Percentiles rank a stretch among this genome's conserved stretches.
These are phyloP conservation scores for Fraxinus anomala DNA, from an alignment of 257 asterid genomes.

Conservation along the genomic window DNA sequence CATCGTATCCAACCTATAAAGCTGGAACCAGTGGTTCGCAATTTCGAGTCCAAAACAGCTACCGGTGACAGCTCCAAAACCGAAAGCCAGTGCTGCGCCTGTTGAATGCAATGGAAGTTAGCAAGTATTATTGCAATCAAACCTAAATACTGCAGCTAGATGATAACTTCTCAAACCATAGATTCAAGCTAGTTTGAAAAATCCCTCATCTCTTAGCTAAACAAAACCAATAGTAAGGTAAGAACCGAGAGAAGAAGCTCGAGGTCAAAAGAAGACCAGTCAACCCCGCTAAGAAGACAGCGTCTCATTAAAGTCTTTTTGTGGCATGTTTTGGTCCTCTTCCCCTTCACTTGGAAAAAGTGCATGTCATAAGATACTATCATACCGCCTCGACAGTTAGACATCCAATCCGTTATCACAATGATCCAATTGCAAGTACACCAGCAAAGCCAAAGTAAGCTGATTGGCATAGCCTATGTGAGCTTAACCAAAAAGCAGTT, in stretches of 20 bases:
- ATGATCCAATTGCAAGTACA: not conserved
- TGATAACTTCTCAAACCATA: not conserved
- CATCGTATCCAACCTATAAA: conserved; percentile 67
- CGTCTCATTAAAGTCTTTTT: not conserved
- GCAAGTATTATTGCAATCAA: not conserved
- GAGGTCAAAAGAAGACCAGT: not conserved
- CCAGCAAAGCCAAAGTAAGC: not conserved
- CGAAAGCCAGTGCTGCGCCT: conserved; percentile 80
- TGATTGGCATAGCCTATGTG: not conserved
- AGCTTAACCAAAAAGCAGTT: too few species aligned
- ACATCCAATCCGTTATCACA: not conserved
- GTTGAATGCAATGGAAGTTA: conserved; percentile 22
- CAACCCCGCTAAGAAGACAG: not conserved
- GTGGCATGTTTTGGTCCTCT: not conserved
- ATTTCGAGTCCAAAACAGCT: conserved; percentile 77
- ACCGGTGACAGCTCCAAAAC: conserved; percentile 75
- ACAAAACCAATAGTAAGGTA: not conserved
- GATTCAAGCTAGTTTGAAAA: not conserved
- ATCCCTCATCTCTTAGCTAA: not conserved
- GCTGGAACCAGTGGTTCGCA: conserved; percentile 79
- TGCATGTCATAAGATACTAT: not conserved
- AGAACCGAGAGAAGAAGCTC: not conserved
- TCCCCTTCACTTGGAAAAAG: not conserved
- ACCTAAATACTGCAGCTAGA: not conserved
- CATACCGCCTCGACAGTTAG: not conserved